These are phyloP conservation scores for Aspergillus puulaauensis DNA, from an alignment of 2,329 filamentous ascomycete species.

Conservation along the genomic window DNA sequence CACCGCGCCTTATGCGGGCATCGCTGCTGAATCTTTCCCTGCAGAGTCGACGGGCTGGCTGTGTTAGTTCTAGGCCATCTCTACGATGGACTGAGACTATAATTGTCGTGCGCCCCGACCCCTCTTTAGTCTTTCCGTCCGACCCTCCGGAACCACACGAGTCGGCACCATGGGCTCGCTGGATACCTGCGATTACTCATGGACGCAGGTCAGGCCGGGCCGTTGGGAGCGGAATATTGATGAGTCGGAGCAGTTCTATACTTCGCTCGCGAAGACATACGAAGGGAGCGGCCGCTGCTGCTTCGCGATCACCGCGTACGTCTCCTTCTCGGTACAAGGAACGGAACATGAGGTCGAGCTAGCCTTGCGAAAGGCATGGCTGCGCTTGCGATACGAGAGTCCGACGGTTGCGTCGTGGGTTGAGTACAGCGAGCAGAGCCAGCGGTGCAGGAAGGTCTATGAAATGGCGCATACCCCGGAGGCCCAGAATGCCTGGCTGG, in stretches of 20 bases:
- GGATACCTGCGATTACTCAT: constrained; percentile 1
- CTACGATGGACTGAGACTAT: background rate
- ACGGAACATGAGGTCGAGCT: constrained; percentile 4
- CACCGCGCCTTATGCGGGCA: too few relatives aligned
- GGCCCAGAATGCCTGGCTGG: constrained; percentile 15
- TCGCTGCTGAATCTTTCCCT: too few relatives aligned
- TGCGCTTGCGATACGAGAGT: constrained; percentile 23
- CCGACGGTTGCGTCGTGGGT: constrained; percentile 26
- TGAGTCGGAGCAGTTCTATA: constrained; percentile 45
- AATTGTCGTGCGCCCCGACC: background rate
- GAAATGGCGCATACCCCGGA: constrained; percentile 6
- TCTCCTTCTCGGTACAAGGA: constrained; percentile 24
- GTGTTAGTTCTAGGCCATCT: too few relatives aligned
- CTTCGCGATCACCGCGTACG: constrained; percentile 44
- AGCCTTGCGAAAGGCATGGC: constrained; percentile 22
- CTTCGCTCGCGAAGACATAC: constrained; percentile 34
- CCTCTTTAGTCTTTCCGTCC: background rate
- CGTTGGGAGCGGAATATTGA: constrained; percentile 35
- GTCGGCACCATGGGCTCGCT: constrained; percentile 4
- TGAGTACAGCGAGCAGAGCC: constrained; percentile 13
- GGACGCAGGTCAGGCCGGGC: constrained; percentile 5
- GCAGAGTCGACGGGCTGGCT: too few relatives aligned
- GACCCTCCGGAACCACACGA: background rate
- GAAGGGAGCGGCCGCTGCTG: constrained; percentile 40
- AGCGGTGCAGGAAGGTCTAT: constrained; percentile 24